Evolutionary conservation across 805 yeast genomes (phyloP).

Genomic region (Komagataella phaffii): DNA sequence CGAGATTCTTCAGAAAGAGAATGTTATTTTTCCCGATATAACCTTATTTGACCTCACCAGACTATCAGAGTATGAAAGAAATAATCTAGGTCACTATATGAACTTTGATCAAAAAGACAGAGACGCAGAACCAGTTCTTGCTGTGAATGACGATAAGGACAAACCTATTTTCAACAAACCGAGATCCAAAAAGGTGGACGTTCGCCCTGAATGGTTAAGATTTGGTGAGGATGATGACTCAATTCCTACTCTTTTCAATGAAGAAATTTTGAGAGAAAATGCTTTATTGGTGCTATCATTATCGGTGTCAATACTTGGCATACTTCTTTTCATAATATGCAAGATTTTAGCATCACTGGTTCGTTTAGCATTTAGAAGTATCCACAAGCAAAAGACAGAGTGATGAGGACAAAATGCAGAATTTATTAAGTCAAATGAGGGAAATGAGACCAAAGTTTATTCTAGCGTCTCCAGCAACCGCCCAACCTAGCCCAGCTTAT

Average conservation of each 20-base stretch:
- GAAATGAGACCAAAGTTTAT: no score
- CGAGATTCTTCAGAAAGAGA: conserved; percentile 15
- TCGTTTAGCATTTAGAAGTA: background rate
- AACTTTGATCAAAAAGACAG: conserved; percentile 18
- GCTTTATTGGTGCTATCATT: conserved; percentile 24
- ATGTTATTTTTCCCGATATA: conserved; percentile 39
- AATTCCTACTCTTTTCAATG: conserved; percentile 27
- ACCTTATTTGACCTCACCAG: conserved; percentile 36
- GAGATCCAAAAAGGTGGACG: conserved; percentile 4
- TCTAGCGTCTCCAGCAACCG: no score
- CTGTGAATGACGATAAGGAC: conserved; percentile 9
- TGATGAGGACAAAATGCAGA: background rate
- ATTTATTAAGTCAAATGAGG: no score
- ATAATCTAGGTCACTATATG: conserved; percentile 23
- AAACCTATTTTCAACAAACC: conserved; percentile 17
- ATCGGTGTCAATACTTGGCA: conserved; percentile 1
- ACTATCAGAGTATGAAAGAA: conserved; percentile 39
- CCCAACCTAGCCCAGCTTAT: no score
- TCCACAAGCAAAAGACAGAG: background rate
- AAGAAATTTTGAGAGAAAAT: conserved; percentile 34
- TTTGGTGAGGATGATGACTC: conserved; percentile 15
- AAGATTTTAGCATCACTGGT: background rate
- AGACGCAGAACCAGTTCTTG: conserved; percentile 4
- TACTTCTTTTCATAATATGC: conserved; percentile 3
- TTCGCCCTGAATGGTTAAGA: conserved; percentile 10